Evolutionary conservation across 306 rosid genomes (phyloP).

Genomic region (Gynostemma pentaphyllum): DNA sequence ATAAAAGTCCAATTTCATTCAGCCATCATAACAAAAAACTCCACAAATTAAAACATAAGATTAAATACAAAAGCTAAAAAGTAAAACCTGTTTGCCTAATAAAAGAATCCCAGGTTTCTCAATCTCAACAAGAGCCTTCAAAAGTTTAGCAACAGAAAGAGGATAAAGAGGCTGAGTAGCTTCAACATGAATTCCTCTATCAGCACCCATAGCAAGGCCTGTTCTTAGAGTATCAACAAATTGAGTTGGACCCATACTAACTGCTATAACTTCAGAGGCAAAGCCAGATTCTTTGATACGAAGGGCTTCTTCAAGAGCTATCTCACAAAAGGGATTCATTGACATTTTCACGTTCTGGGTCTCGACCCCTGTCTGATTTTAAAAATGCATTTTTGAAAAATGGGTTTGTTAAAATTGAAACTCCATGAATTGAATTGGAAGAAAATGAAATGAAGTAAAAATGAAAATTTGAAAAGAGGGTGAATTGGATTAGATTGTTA

Average conservation of each 20-base stretch:
- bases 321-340: conserved; percentile 96
- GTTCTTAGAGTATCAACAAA: conserved; percentile 71
- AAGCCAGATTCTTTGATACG: conserved; percentile 60
- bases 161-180: conserved; percentile 36
- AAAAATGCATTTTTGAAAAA: not conserved
- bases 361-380: conserved; percentile 58
- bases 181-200: conserved; percentile 79
- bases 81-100: conserved; percentile 82
- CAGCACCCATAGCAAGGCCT: conserved; percentile 91
- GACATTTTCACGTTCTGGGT: conserved; percentile 98
- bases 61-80: not conserved
- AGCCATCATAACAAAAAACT: not conserved
- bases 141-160: conserved; percentile 65
- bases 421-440: not conserved
- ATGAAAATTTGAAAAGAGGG: not conserved
- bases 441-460: not conserved
- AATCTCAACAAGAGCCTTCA: conserved; percentile 57
- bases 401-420: conserved; percentile 1
- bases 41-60: not conserved
- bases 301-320: conserved; percentile 86
- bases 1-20: not conserved
- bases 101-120: conserved; percentile 78
- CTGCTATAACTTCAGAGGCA: conserved; percentile 88
- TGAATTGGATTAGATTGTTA: conserved; percentile 1
- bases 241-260: conserved; percentile 70